Percentiles rank a stretch among this genome's conserved stretches.
These are phyloP conservation scores for Colletotrichum sp. DNA, from an alignment of 2,329 filamentous ascomycete genomes.

Conservation along the genomic window DNA sequence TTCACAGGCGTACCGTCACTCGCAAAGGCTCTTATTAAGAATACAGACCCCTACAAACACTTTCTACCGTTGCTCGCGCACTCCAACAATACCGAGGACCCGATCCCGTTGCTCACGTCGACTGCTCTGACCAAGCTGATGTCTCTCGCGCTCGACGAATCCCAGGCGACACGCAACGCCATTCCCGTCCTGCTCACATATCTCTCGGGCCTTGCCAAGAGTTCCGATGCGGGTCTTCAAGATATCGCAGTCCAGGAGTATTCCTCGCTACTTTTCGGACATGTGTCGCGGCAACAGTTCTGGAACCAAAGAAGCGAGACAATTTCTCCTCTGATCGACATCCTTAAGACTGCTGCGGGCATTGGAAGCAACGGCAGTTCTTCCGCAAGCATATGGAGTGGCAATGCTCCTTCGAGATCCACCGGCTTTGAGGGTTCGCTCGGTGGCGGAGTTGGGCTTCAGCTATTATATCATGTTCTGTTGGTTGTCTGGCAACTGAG, in stretches of 20 bases:
- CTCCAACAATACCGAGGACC: constrained; percentile 75
- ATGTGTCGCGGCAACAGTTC: constrained; percentile 78
- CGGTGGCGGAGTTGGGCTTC: constrained; percentile 86
- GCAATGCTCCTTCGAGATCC: constrained; percentile 56
- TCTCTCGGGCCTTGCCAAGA: constrained; percentile 82
- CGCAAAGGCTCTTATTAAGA: constrained; percentile 75
- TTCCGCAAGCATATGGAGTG: constrained; percentile 66
- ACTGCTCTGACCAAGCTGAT: constrained; percentile 85
- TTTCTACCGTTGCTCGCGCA: constrained; percentile 84
- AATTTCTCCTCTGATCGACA: constrained; percentile 79
- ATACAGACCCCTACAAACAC: constrained; percentile 79
- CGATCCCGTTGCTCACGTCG: constrained; percentile 88
- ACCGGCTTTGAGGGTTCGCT: constrained; percentile 66
- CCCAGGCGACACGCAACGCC: constrained; percentile 71
- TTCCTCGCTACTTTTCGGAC: constrained; percentile 80
- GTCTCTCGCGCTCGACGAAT: constrained; percentile 67
- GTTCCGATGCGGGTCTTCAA: constrained; percentile 86
- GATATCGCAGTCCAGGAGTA: constrained; percentile 95
- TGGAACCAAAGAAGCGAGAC: constrained; percentile 92
- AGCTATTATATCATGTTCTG: constrained; percentile 92
- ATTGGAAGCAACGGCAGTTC: constrained; percentile 69
- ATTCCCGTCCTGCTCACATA: constrained; percentile 86
- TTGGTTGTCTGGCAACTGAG: constrained; percentile 96
- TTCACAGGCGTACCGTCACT: constrained; percentile 77
- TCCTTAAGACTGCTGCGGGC: constrained; percentile 80